Conservation (phyloP, 2,329 filamentous ascomycete genomes). For the Paecilomyces sp. region DNA sequence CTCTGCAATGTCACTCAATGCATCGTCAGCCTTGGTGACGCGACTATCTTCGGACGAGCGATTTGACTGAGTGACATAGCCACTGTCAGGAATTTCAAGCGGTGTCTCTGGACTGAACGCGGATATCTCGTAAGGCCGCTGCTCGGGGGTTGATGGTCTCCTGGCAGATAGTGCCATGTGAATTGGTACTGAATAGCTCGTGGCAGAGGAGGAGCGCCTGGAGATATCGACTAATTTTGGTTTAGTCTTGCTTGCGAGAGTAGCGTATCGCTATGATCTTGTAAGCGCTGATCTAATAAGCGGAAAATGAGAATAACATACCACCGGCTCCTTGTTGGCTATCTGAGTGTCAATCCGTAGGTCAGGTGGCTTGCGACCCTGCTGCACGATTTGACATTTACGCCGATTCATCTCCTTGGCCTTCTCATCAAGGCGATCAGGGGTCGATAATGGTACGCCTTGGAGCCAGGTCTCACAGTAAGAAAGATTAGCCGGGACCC, state of each 20-base stretch:
- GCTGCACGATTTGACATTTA: slow-evolving; percentile 31
- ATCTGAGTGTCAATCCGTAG: slow-evolving; percentile 7
- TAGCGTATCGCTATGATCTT: slow-evolving; percentile 18
- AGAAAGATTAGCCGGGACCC: slow-evolving; percentile 28
- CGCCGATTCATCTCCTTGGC: slow-evolving; percentile 23
- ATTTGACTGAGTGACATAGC: slow-evolving; percentile 22
- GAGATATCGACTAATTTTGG: slow-evolving; percentile 33
- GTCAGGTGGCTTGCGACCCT: slow-evolving; percentile 10
- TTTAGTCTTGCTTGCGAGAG: slow-evolving; percentile 27
- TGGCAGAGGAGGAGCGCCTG: slow-evolving; percentile 25
- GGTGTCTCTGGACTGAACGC: slow-evolving; percentile 34
- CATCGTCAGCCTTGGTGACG: slow-evolving; percentile 21
- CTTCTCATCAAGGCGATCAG: slow-evolving; percentile 15
- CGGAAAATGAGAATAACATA: slow-evolving; percentile 1
- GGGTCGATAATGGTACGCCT: slow-evolving; percentile 24
- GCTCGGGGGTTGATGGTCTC: slow-evolving; percentile 28
- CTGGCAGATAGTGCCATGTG: slow-evolving; percentile 14
- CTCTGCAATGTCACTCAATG: slow-evolving; percentile 11
- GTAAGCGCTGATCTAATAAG: slow-evolving; percentile 4
- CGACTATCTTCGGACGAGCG: slow-evolving; percentile 17
- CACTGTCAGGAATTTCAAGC: slow-evolving; percentile 27
- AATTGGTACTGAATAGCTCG: slow-evolving; percentile 16
- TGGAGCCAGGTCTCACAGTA: slow-evolving; percentile 33
- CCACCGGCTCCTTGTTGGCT: slow-evolving; percentile 6
- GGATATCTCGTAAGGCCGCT: slow-evolving; percentile 27